Conservation (phyloP, 2,329 filamentous ascomycete species). For the Myriosclerotinia scirpicola region DNA sequence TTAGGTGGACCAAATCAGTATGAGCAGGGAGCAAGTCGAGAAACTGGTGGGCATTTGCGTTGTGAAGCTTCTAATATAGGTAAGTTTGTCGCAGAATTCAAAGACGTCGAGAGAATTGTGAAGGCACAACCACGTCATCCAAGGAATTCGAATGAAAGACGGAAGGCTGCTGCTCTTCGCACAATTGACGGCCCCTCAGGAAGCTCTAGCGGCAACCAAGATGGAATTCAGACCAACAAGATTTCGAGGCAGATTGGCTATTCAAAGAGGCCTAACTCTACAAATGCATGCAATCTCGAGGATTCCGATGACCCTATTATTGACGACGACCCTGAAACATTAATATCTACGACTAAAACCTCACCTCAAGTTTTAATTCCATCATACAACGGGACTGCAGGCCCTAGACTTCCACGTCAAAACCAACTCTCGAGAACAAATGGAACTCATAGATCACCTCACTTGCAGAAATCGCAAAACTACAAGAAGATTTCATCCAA, state of each 20-base stretch:
- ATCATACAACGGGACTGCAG: not conserved
- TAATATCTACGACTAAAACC: not conserved
- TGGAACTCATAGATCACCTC: not conserved
- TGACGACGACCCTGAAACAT: constrained; percentile 8
- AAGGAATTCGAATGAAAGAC: no score
- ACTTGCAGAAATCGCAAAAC: not conserved
- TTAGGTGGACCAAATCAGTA: not conserved
- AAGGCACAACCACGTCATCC: no score
- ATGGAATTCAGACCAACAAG: no score
- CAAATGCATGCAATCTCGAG: not conserved
- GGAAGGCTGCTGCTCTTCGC: no score
- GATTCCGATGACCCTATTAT: constrained; percentile 9
- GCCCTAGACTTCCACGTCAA: not conserved
- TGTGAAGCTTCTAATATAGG: no score
- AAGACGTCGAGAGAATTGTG: no score
- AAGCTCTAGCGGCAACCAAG: not conserved
- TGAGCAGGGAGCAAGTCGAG: constrained; percentile 1
- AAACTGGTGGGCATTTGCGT: no score
- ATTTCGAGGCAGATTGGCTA: no score
- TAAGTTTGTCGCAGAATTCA: no score
- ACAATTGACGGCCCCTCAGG: not conserved
- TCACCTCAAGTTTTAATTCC: not conserved
- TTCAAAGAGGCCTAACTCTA: no score
- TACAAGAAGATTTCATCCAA: not conserved
- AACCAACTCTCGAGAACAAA: not conserved